phyloP scores from a whole-genome alignment of 805 yeast genomes.

The Nakazawaea populi region DNA sequence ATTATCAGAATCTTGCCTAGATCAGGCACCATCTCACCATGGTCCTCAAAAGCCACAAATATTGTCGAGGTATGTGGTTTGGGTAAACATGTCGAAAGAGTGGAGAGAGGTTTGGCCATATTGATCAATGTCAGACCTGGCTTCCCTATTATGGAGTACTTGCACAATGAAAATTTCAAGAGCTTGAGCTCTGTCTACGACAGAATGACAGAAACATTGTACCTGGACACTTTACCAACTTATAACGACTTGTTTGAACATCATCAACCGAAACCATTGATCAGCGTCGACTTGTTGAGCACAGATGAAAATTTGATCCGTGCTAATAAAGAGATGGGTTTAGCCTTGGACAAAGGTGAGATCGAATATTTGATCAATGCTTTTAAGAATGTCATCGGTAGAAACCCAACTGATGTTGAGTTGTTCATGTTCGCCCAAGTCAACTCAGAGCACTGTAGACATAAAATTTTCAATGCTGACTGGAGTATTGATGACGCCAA shows the following conservation, averaged over 20 bases:
- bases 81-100: slow-evolving; percentile 61
- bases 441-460: slow-evolving; percentile 98
- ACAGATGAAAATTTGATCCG: slow-evolving; percentile 52
- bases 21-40: slow-evolving; percentile 95
- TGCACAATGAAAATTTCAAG: slow-evolving; percentile 41
- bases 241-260: slow-evolving; percentile 69
- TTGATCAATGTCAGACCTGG: slow-evolving; percentile 67
- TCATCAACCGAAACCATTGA: slow-evolving; percentile 79
- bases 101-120: slow-evolving; percentile 86
- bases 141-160: slow-evolving; percentile 54
- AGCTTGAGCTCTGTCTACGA: slow-evolving; percentile 74
- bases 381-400: slow-evolving; percentile 64
- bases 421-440: slow-evolving; percentile 99
- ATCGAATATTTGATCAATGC: slow-evolving; percentile 82
- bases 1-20: slow-evolving; percentile 82
- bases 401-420: slow-evolving; percentile 97
- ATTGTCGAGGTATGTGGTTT: slow-evolving; percentile 87
- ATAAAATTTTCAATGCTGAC: slow-evolving; percentile 96
- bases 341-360: slow-evolving; percentile 94
- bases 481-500: slow-evolving; percentile 89
- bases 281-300: slow-evolving; percentile 58
- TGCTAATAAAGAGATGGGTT: slow-evolving; percentile 81
- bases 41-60: slow-evolving; percentile 99
- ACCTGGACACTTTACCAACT: slow-evolving; percentile 54
- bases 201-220: slow-evolving; percentile 86